Evolutionary conservation across 169 alveolate species (phyloP).

Genomic region (Pseudocohnilembus persalinus): DNA sequence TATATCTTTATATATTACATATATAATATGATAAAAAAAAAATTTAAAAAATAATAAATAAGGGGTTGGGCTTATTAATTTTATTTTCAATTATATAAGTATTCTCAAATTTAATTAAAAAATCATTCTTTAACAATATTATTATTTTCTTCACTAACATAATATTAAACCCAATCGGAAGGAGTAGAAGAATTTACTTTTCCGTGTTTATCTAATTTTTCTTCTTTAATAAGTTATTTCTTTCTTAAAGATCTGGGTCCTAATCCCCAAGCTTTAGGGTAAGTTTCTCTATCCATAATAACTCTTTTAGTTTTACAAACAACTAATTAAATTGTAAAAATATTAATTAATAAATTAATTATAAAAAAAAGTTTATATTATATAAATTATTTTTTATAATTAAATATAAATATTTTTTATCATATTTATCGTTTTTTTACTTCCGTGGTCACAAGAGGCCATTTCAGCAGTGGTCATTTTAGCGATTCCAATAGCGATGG

Average conservation of each 20-base stretch:
- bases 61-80: too few species aligned
- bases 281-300: constrained; percentile 99
- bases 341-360: too few species aligned
- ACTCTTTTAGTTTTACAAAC: constrained; percentile 97
- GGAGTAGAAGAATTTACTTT: constrained; percentile 95
- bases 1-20: too few species aligned
- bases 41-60: too few species aligned
- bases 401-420: not conserved
- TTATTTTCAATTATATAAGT: too few species aligned
- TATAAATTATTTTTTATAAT: constrained; percentile 30
- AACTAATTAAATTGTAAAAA: constrained; percentile 57
- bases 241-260: constrained; percentile 99
- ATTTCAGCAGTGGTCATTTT: constrained; percentile 99
- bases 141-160: constrained; percentile 63
- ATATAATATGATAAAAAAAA: too few species aligned
- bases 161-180: constrained; percentile 88
- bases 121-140: constrained; percentile 30
- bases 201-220: constrained; percentile 95
- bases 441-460: constrained; percentile 99
- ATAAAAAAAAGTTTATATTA: not conserved
- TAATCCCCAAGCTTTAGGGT: constrained; percentile 99
- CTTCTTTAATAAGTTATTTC: constrained; percentile 96
- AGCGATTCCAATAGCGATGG: constrained; percentile 98
- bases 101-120: too few species aligned
- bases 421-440: not conserved